phyloP scores from a whole-genome alignment of 2,329 filamentous ascomycete genomes.

The Rosellinia necatrix region DNA sequence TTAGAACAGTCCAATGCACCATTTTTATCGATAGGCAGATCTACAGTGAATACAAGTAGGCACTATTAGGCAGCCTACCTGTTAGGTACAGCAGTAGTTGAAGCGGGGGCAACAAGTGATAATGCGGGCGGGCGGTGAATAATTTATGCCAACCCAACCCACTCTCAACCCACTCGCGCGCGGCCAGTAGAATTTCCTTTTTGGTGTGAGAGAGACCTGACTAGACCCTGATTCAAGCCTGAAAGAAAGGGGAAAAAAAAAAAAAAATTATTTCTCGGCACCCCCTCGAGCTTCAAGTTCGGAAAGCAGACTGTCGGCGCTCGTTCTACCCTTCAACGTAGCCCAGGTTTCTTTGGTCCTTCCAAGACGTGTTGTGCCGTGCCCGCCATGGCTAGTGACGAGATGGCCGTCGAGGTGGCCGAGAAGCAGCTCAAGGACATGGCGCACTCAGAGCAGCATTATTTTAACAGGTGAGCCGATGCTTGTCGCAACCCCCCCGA shows the following conservation, averaged over 20 bases:
- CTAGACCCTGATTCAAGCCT: slow-evolving; percentile 24
- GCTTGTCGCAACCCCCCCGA: not conserved
- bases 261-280: slow-evolving; percentile 13
- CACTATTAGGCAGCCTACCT: not conserved
- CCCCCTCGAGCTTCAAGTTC: slow-evolving; percentile 10
- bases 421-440: slow-evolving; percentile 71
- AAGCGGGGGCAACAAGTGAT: slow-evolving; percentile 8
- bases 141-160: slow-evolving; percentile 23
- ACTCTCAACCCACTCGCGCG: too few relatives aligned
- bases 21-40: too few relatives aligned
- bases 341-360: slow-evolving; percentile 18
- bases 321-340: slow-evolving; percentile 23
- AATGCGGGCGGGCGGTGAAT: slow-evolving; percentile 28
- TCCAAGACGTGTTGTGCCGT: slow-evolving; percentile 2
- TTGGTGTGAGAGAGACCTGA: slow-evolving; percentile 21
- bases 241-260: slow-evolving; percentile 18
- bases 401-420: slow-evolving; percentile 64
- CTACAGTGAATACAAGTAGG: not conserved
- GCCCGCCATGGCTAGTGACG: slow-evolving; percentile 42
- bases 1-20: too few relatives aligned
- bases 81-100: not conserved
- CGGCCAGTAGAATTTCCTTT: slow-evolving; percentile 29
- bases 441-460: slow-evolving; percentile 96
- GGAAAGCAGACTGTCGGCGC: slow-evolving; percentile 20
- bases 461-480: slow-evolving; percentile 84